phyloP scores from a whole-genome alignment of 2,329 filamentous ascomycete species.

The Taxawa tesnikishii region DNA sequence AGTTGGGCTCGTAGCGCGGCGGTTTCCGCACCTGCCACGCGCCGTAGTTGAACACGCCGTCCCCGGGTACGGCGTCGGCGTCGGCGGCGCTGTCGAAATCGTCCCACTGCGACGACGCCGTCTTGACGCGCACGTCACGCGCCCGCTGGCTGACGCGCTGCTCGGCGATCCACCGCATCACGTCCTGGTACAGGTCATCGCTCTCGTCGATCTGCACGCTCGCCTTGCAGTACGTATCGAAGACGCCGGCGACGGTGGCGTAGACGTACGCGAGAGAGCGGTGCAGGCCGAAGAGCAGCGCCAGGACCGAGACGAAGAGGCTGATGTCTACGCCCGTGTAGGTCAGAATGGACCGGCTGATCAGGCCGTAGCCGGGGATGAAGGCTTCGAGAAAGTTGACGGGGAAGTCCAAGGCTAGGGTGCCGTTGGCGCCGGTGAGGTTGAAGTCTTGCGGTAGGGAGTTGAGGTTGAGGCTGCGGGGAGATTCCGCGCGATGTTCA shows the following conservation, averaged over 20 bases:
- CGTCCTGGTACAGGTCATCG: constrained; percentile 29
- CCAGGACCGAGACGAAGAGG: constrained; percentile 29
- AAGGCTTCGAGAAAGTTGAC: constrained; percentile 35
- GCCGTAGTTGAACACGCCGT: constrained; percentile 36
- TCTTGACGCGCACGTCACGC: constrained; percentile 27
- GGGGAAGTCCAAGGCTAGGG: constrained; percentile 23
- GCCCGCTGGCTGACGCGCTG: constrained; percentile 25
- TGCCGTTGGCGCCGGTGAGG: constrained; percentile 2
- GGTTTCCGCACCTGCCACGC: constrained; percentile 36
- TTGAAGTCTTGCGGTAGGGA: not conserved
- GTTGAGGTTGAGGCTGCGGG: not conserved
- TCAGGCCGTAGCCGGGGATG: constrained; percentile 37
- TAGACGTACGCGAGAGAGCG: constrained; percentile 26
- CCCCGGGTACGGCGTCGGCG: constrained; percentile 22
- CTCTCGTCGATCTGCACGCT: constrained; percentile 31
- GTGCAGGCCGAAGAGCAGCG: constrained; percentile 28
- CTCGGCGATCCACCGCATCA: constrained; percentile 31
- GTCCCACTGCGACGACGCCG: constrained; percentile 22
- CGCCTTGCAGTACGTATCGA: constrained; percentile 27
- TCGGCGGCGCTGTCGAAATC: constrained; percentile 16
- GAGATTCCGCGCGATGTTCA: too few species aligned
- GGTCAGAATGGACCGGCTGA: constrained; percentile 30
- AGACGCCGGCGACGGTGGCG: constrained; percentile 16
- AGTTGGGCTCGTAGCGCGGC: constrained; percentile 36
- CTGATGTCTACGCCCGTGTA: constrained; percentile 36